Conservation (phyloP, 768 basidiomycete genomes). For the Pulveroboletus frians region DNA sequence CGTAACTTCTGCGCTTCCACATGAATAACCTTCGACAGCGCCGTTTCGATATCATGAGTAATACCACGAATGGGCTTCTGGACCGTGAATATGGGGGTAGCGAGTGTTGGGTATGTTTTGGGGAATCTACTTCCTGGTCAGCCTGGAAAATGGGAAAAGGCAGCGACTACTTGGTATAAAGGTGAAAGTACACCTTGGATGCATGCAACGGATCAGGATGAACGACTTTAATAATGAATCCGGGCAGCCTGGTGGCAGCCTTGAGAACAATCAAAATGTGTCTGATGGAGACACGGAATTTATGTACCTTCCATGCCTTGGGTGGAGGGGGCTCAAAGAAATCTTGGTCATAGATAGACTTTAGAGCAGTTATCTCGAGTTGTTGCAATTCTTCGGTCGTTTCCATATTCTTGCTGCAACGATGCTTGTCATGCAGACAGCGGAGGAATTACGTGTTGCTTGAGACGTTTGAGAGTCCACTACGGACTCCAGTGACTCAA, state of each 20-base stretch:
- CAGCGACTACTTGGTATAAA: conserved; percentile 60
- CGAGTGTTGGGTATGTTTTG: conserved; percentile 74
- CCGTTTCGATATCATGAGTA: conserved; percentile 49
- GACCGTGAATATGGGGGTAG: conserved; percentile 62
- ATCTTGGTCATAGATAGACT: conserved; percentile 76
- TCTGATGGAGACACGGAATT: conserved; percentile 6
- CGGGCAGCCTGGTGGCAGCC: conserved; percentile 65
- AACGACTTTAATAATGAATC: conserved; percentile 69
- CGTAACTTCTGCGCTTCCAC: conserved; percentile 58
- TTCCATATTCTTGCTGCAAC: conserved; percentile 48
- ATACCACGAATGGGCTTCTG: conserved; percentile 62
- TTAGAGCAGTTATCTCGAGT: conserved; percentile 71
- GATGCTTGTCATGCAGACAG: conserved; percentile 14
- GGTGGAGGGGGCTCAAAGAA: conserved; percentile 70
- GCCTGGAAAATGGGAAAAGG: not conserved
- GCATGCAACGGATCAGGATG: conserved; percentile 58
- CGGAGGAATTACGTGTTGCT: conserved; percentile 35
- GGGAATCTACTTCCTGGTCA: conserved; percentile 50
- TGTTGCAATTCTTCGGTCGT: conserved; percentile 62
- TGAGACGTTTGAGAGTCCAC: conserved; percentile 57
- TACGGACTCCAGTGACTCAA: conserved; percentile 71
- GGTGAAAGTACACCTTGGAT: conserved; percentile 55
- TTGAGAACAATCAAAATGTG: conserved; percentile 24
- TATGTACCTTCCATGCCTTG: conserved; percentile 74
- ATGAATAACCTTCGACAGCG: conserved; percentile 55